A percentile compares a stretch with the other conserved stretches of the same genome.
These are phyloP conservation scores for Barnettozyma californica DNA, from an alignment of 805 yeast species.

Conservation along the genomic window DNA sequence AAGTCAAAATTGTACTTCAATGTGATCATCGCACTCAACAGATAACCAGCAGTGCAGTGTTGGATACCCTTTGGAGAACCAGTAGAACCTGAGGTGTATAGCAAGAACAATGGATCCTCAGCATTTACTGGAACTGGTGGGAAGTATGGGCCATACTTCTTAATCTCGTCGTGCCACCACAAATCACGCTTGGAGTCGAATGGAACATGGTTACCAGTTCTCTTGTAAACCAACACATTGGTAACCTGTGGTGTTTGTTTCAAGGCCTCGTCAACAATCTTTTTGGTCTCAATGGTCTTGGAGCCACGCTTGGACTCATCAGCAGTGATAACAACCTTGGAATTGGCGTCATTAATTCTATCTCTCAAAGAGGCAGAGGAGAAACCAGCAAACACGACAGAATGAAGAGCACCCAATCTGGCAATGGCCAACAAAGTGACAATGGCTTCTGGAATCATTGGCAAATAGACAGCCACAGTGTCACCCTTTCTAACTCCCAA, in stretches of 20 bases:
- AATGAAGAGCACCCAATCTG: slow-evolving; percentile 79
- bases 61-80: slow-evolving; percentile 87
- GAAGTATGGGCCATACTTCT: slow-evolving; percentile 58
- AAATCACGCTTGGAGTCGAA: slow-evolving; percentile 55
- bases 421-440: slow-evolving; percentile 71
- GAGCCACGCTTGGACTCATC: slow-evolving; percentile 86
- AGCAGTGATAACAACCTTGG: slow-evolving; percentile 68
- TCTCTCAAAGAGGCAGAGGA: slow-evolving; percentile 88
- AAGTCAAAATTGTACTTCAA: slow-evolving; percentile 74
- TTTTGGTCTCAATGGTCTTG: slow-evolving; percentile 72
- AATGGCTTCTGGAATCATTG: slow-evolving; percentile 81
- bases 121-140: slow-evolving; percentile 73
- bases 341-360: slow-evolving; percentile 78
- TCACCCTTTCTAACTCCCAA: slow-evolving; percentile 78
- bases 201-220: slow-evolving; percentile 58
- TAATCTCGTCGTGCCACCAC: slow-evolving; percentile 71
- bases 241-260: slow-evolving; percentile 58
- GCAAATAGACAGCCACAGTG: slow-evolving; percentile 80
- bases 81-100: slow-evolving; percentile 83
- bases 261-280: slow-evolving; percentile 78
- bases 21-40: slow-evolving; percentile 67
- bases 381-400: slow-evolving; percentile 84
- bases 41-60: slow-evolving; percentile 76
- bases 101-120: slow-evolving; percentile 78
- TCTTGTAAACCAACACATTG: slow-evolving; percentile 65